Evolutionary conservation across 192 early-diverging fungal species (phyloP).

Genomic region (Coemansia sp.): DNA sequence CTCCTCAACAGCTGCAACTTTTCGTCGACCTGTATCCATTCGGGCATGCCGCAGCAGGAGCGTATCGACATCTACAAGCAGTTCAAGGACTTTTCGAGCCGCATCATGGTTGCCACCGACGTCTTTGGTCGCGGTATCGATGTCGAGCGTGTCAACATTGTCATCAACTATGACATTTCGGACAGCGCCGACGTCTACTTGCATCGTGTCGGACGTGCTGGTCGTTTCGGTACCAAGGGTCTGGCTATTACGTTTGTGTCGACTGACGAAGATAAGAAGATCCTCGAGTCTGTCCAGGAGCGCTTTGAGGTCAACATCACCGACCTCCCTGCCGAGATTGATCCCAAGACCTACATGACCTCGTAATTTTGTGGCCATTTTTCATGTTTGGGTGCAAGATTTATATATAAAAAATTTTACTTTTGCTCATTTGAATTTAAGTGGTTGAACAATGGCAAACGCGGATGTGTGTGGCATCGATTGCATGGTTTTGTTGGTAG

Average conservation of each 20-base stretch:
- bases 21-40: slow-evolving; percentile 93
- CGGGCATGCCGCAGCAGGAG: slow-evolving; percentile 85
- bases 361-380: slow-evolving; percentile 14
- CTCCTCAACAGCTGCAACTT: slow-evolving; percentile 88
- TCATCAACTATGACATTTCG: slow-evolving; percentile 99
- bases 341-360: slow-evolving; percentile 78
- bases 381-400: background rate
- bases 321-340: slow-evolving; percentile 83
- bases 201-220: slow-evolving; percentile 97
- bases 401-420: background rate
- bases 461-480: too few species aligned
- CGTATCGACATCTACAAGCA: slow-evolving; percentile 89
- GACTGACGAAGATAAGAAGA: slow-evolving; percentile 72
- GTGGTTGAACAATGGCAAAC: background rate
- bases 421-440: background rate
- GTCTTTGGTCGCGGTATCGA: slow-evolving; percentile 98
- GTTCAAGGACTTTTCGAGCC: slow-evolving; percentile 93
- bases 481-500: too few species aligned
- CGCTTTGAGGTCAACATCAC: slow-evolving; percentile 95
- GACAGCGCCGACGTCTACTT: slow-evolving; percentile 87
- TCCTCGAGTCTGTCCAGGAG: slow-evolving; percentile 84
- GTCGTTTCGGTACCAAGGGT: slow-evolving; percentile 99
- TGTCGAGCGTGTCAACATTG: slow-evolving; percentile 97
- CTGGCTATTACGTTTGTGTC: slow-evolving; percentile 93
- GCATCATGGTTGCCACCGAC: slow-evolving; percentile 97